Conservation (phyloP, 1,284 basidiomycete genomes). For the Peniophora sp. region DNA sequence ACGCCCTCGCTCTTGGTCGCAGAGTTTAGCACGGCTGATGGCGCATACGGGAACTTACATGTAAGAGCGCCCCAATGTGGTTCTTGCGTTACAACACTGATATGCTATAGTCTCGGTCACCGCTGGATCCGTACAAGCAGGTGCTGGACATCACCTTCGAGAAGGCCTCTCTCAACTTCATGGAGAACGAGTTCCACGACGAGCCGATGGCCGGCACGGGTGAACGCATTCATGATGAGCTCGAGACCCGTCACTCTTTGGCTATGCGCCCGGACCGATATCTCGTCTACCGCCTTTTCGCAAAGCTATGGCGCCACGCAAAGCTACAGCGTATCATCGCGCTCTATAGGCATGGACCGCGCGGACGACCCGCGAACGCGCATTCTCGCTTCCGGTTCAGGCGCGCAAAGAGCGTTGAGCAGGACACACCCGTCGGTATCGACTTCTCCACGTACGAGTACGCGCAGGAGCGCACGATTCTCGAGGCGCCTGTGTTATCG, state of each 20-base stretch:
- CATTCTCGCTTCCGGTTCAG: constrained; percentile 25
- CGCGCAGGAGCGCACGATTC: constrained; percentile 74
- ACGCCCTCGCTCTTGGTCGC: constrained; percentile 76
- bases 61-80: constrained; percentile 29
- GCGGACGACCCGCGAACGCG: constrained; percentile 5
- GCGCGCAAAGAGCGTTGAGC: constrained; percentile 35
- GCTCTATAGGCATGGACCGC: constrained; percentile 1
- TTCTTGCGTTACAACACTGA: neutral
- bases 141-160: constrained; percentile 64
- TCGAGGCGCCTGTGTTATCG: constrained; percentile 73
- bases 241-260: constrained; percentile 27
- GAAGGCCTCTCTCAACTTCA: constrained; percentile 55
- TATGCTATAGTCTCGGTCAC: constrained; percentile 59
- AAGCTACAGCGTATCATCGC: constrained; percentile 35
- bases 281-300: constrained; percentile 36
- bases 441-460: constrained; percentile 67
- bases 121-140: constrained; percentile 76
- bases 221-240: constrained; percentile 47
- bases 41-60: constrained; percentile 72
- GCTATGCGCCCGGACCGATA: neutral
- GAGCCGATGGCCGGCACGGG: constrained; percentile 62
- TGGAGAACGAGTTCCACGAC: constrained; percentile 72
- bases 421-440: constrained; percentile 43
- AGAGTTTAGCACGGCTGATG: constrained; percentile 67
- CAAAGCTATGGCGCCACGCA: constrained; percentile 47